phyloP scores from a whole-genome alignment of 305 asterid genomes.

The Stenogyne calaminthoides region DNA sequence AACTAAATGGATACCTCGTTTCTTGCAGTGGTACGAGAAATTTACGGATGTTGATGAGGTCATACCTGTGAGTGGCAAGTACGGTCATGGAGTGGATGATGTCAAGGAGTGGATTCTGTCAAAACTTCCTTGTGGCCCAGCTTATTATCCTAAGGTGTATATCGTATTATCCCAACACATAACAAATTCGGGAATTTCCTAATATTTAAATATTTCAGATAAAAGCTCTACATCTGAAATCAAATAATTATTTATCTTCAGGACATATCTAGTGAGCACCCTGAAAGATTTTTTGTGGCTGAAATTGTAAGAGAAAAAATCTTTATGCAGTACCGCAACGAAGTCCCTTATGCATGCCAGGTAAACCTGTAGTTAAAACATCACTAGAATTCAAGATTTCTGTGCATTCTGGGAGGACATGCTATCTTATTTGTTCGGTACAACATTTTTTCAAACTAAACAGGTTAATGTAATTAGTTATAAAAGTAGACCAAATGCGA shows the following conservation, averaged over 20 bases:
- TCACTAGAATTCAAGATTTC: constrained; percentile 19
- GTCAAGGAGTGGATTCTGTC: constrained; percentile 95
- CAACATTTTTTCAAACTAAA: constrained; percentile 22
- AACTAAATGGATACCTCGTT: constrained; percentile 13
- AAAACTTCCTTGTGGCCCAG: constrained; percentile 88
- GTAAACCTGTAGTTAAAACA: constrained; percentile 37
- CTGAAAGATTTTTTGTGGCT: constrained; percentile 90
- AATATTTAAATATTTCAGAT: constrained; percentile 5
- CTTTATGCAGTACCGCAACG: constrained; percentile 87
- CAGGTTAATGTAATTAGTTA: constrained; percentile 91
- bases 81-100: constrained; percentile 95
- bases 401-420: background rate
- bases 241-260: constrained; percentile 36
- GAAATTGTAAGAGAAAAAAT: constrained; percentile 95
- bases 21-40: constrained; percentile 93
- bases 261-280: constrained; percentile 98
- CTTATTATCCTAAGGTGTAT: constrained; percentile 88
- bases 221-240: constrained; percentile 12
- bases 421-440: constrained; percentile 14
- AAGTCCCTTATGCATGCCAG: constrained; percentile 99
- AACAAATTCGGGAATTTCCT: background rate
- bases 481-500: constrained; percentile 81
- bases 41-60: constrained; percentile 89
- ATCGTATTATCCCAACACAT: background rate
- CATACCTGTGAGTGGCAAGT: constrained; percentile 97